phyloP scores from a whole-genome alignment of 139 green algal genomes.

The Nannochloris sp. region DNA sequence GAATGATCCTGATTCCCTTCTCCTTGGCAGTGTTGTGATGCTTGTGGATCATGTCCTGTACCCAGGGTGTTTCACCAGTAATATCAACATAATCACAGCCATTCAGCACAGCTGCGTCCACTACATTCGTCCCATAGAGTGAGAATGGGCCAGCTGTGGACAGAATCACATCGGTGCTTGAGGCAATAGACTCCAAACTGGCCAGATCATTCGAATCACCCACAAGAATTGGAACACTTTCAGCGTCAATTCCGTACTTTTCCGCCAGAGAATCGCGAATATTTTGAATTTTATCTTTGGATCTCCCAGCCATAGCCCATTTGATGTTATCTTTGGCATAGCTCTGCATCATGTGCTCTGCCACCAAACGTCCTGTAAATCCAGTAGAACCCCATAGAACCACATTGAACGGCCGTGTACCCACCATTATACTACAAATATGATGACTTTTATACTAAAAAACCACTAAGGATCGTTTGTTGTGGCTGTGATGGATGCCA shows the following conservation, averaged over 20 bases:
- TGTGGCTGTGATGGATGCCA: slow-evolving; percentile 9
- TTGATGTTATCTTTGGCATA: slow-evolving; percentile 46
- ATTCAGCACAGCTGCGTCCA: slow-evolving; percentile 55
- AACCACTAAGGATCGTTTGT: too few species aligned
- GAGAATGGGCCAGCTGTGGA: slow-evolving; percentile 56
- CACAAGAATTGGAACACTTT: slow-evolving; percentile 56
- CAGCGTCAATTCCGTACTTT: slow-evolving; percentile 16
- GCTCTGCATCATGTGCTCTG: slow-evolving; percentile 56
- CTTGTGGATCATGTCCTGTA: slow-evolving; percentile 43
- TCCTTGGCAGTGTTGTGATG: slow-evolving; percentile 45
- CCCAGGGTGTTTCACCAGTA: slow-evolving; percentile 71
- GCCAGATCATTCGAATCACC: slow-evolving; percentile 46
- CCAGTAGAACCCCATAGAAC: slow-evolving; percentile 63
- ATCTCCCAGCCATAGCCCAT: slow-evolving; percentile 76
- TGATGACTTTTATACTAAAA: too few species aligned
- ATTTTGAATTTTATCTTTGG: slow-evolving; percentile 56
- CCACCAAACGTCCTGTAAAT: slow-evolving; percentile 62
- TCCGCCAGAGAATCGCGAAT: slow-evolving; percentile 31
- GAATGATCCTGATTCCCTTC: slow-evolving; percentile 50
- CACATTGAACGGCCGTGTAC: slow-evolving; percentile 41
- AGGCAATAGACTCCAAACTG: slow-evolving; percentile 41
- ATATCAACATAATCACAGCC: slow-evolving; percentile 83
- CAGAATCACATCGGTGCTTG: slow-evolving; percentile 59
- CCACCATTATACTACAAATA: not conserved
- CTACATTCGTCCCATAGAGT: slow-evolving; percentile 57